Base-by-base conservation (phyloP, 148 eudicot genomes). In the Chenopodium quinoa region DNA sequence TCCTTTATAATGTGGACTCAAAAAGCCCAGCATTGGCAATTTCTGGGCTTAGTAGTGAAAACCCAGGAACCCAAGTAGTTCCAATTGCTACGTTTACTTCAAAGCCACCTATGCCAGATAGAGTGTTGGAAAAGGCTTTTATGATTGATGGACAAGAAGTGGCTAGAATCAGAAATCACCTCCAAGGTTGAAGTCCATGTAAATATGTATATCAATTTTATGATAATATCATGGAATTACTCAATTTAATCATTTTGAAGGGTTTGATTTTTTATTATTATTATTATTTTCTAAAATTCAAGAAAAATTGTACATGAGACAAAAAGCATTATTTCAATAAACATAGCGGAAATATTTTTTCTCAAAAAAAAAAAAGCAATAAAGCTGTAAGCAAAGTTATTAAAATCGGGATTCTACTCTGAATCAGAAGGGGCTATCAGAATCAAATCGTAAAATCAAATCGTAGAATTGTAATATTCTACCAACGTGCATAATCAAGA, bases 31-130 rank as follows among this genome's bases (percentile, higher is more conserved):
- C 97, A 20, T 9, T 90, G 63, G 85, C 90, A 11, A 54, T 96
- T 25, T 87, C 95, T 16, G 98, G 93, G 81, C 85, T 93, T 3
- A 88, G 71, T 34, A 93, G 97, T 80, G 93, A 93, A 76, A 93
- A 83, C 76, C 97, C 95, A 0, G 97, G 97, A 0, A 86, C 90
- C 27, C 97, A 93, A 80, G 52, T 91, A 19, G 77, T 83, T 8
- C 84, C 98, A 0, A 11, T 84, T 17, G 87, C 94, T 19, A 52
- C 91, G 0, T 92, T 92, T 56, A 70, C 89, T 0, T 80, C 93
- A 4, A 83, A 75, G 11, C 97, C 98, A 9, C 37, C 85, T 6
- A 73, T 93, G 34, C 93, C 94, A 1, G 89, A 90, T 73, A 88
- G 84, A 7, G 91, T 94, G 44, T 73, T 93, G 73, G 84, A 83